Evolutionary conservation across 106 monocot genomes (phyloP).

Genomic region (Apostasia ramifera): DNA sequence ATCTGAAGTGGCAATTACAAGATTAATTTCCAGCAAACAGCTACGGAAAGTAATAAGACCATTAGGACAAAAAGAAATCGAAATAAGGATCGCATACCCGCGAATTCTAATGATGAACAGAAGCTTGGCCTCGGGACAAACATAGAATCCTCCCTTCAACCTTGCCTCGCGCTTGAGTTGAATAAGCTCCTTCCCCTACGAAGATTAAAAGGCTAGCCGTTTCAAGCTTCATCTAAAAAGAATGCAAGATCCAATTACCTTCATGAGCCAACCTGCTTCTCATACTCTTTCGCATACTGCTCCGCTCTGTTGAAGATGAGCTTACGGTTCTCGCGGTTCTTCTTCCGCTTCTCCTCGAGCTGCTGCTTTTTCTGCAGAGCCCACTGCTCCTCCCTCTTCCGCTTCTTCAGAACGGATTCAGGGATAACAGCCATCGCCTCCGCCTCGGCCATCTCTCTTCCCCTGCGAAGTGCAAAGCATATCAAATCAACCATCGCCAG

Average conservation of each 20-base stretch:
- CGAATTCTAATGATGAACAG: constrained; percentile 55
- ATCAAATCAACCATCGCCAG: too few relatives aligned
- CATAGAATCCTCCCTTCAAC: constrained; percentile 62
- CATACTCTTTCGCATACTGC: not conserved
- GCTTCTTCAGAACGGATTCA: constrained; percentile 10
- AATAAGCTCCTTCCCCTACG: constrained; percentile 49
- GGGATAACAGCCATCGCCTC: constrained; percentile 7
- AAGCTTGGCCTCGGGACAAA: constrained; percentile 46
- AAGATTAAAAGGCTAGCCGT: not conserved
- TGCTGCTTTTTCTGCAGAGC: not conserved
- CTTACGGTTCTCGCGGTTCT: constrained; percentile 6
- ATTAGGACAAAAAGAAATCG: not conserved
- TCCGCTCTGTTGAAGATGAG: not conserved
- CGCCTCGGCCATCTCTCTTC: not conserved
- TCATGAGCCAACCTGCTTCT: not conserved
- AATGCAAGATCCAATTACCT: too few relatives aligned
- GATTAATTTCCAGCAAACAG: not conserved
- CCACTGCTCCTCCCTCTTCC: constrained; percentile 7
- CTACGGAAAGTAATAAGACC: too few relatives aligned
- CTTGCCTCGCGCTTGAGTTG: constrained; percentile 51
- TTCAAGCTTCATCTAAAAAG: too few relatives aligned
- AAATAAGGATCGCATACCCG: constrained; percentile 16
- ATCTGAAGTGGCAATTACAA: not conserved
- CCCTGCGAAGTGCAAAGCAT: too few relatives aligned
- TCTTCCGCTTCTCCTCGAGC: constrained; percentile 8